phyloP scores from a whole-genome alignment of 768 basidiomycete species.

The Porphyrellus cyaneotinctus region DNA sequence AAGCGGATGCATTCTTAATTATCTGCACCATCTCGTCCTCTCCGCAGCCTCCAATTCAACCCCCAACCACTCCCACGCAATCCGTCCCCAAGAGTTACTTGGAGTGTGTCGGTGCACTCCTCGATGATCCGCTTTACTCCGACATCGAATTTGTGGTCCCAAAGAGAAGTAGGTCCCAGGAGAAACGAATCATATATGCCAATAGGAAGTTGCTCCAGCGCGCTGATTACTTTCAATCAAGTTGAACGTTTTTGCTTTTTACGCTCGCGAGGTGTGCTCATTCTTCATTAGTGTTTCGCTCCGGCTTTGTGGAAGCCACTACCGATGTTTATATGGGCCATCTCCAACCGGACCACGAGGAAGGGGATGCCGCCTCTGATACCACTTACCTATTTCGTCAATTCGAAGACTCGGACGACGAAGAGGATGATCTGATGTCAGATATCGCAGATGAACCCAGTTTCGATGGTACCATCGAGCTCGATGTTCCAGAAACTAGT shows the following conservation, averaged over 20 bases:
- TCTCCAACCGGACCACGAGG: slow-evolving; percentile 25
- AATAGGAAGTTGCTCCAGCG: slow-evolving; percentile 62
- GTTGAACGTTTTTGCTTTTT: slow-evolving; percentile 34
- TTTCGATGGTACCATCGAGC: slow-evolving; percentile 25
- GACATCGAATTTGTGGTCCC: slow-evolving; percentile 81
- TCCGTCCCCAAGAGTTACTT: slow-evolving; percentile 64
- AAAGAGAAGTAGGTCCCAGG: slow-evolving; percentile 35
- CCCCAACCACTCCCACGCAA: slow-evolving; percentile 43
- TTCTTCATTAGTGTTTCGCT: slow-evolving; percentile 58
- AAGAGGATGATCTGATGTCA: slow-evolving; percentile 44
- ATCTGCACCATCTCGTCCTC: slow-evolving; percentile 75
- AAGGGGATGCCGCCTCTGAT: slow-evolving; percentile 50
- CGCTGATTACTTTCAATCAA: slow-evolving; percentile 75
- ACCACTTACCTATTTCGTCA: slow-evolving; percentile 35
- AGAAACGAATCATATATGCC: slow-evolving; percentile 55
- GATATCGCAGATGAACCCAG: slow-evolving; percentile 32
- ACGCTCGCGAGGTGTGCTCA: background rate
- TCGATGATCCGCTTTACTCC: slow-evolving; percentile 81
- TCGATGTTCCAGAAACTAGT: slow-evolving; percentile 16
- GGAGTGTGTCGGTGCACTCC: slow-evolving; percentile 65
- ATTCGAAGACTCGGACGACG: slow-evolving; percentile 50
- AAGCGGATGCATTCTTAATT: slow-evolving; percentile 68
- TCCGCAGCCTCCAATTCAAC: slow-evolving; percentile 46
- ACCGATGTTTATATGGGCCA: slow-evolving; percentile 27
- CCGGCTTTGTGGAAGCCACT: slow-evolving; percentile 63